Percentiles rank a stretch among this genome's conserved stretches.
phyloP scores from a whole-genome alignment of 164 flowering plant genomes.

The Sedum album region DNA sequence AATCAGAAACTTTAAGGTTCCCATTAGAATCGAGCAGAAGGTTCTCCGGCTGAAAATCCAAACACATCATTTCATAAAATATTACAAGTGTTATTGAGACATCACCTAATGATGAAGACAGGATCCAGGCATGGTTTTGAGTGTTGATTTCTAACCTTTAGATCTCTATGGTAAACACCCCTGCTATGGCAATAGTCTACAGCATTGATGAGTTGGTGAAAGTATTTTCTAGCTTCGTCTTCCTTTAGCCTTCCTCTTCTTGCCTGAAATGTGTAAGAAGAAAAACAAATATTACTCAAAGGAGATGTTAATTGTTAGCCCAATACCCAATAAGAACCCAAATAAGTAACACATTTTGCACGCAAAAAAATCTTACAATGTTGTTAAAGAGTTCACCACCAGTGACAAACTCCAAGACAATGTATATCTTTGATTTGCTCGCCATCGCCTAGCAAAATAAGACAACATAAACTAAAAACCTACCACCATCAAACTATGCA shows the following conservation, averaged over 20 bases:
- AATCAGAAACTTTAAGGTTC: constrained; percentile 87
- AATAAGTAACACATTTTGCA: not conserved
- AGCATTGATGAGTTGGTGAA: not conserved
- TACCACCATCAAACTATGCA: not conserved
- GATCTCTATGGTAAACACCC: not conserved
- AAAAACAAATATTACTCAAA: not conserved
- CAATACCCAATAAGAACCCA: not conserved
- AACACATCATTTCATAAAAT: not conserved
- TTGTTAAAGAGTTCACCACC: not conserved
- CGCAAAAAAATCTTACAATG: not conserved
- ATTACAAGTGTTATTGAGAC: not conserved
- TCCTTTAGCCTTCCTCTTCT: not conserved
- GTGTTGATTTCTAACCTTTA: not conserved
- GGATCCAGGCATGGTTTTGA: not conserved
- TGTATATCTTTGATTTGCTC: not conserved
- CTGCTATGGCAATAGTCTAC: not conserved
- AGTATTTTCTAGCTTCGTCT: not conserved
- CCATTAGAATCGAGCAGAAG: constrained; percentile 86
- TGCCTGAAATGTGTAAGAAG: not conserved
- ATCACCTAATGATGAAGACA: not conserved
- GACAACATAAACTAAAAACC: not conserved
- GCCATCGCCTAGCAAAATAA: not conserved
- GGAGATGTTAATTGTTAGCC: not conserved
- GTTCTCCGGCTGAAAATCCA: constrained; percentile 75
- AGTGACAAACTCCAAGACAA: not conserved